Evolutionary conservation across 306 rosid species (phyloP).

Genomic region (Bauhinia variegata): DNA sequence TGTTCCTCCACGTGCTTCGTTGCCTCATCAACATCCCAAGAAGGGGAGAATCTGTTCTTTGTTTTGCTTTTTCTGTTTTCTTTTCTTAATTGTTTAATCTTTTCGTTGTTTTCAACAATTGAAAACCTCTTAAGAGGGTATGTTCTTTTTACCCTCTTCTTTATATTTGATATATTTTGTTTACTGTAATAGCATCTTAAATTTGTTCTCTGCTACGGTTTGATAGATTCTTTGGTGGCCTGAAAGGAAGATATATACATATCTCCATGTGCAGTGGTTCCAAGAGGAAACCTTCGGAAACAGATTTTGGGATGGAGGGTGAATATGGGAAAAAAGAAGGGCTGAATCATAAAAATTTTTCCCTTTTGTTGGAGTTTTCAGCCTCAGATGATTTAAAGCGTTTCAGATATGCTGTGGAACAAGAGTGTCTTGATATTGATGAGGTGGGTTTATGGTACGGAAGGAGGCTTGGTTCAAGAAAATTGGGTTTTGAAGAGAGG

Average conservation of each 20-base stretch:
- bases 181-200: slow-evolving; percentile 23
- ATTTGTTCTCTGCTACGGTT: slow-evolving; percentile 17
- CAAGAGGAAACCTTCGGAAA: slow-evolving; percentile 52
- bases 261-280: slow-evolving; percentile 75
- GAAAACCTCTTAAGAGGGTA: slow-evolving; percentile 29
- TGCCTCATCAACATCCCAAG: slow-evolving; percentile 17
- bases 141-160: not conserved
- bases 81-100: slow-evolving; percentile 11
- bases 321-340: slow-evolving; percentile 48
- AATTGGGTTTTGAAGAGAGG: slow-evolving; percentile 67
- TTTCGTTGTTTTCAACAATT: slow-evolving; percentile 30
- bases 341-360: slow-evolving; percentile 25
- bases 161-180: slow-evolving; percentile 14
- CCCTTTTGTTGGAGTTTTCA: slow-evolving; percentile 64
- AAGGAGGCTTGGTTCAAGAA: slow-evolving; percentile 66
- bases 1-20: slow-evolving; percentile 1
- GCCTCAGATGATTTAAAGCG: slow-evolving; percentile 62
- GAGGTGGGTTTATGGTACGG: slow-evolving; percentile 82
- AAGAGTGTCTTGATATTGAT: slow-evolving; percentile 54
- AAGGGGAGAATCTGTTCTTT: slow-evolving; percentile 25
- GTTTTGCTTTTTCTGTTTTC: slow-evolving; percentile 1
- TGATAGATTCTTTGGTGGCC: slow-evolving; percentile 35
- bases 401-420: slow-evolving; percentile 66
- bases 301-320: slow-evolving; percentile 55
- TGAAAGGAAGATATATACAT: slow-evolving; percentile 12